Conservation (phyloP, 1,284 basidiomycete species). For the Rhodotorula mucilaginosa region DNA sequence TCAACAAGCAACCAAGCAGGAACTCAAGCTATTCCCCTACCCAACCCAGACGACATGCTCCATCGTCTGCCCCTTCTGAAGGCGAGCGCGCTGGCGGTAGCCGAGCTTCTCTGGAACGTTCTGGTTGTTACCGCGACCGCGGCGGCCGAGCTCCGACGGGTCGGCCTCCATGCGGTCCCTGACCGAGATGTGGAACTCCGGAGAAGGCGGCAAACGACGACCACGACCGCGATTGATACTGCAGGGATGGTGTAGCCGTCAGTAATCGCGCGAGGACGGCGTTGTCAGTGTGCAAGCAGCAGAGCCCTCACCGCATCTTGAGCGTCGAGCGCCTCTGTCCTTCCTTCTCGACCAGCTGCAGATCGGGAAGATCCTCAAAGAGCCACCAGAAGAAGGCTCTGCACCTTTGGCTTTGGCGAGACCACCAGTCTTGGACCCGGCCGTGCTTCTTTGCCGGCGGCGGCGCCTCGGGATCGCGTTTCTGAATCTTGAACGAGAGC, state of each 20-base stretch:
- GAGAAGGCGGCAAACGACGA: slow-evolving; percentile 7
- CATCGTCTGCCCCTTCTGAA: slow-evolving; percentile 4
- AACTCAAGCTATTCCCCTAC: background rate
- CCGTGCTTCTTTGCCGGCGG: background rate
- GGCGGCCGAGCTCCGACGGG: background rate
- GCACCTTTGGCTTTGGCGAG: background rate
- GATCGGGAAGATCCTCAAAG: slow-evolving; percentile 3
- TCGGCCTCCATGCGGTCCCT: slow-evolving; percentile 11
- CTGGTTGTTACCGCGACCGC: slow-evolving; percentile 14
- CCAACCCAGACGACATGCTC: slow-evolving; percentile 7
- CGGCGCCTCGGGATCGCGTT: background rate
- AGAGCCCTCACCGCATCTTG: slow-evolving; percentile 15
- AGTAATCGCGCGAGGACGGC: background rate
- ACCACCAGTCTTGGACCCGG: background rate
- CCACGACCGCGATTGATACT: slow-evolving; percentile 24
- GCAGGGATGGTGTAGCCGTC: background rate
- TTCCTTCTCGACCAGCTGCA: background rate
- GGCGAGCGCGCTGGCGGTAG: slow-evolving; percentile 7
- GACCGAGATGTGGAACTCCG: slow-evolving; percentile 29
- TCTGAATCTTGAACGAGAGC: slow-evolving; percentile 13
- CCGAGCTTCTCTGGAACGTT: slow-evolving; percentile 13
- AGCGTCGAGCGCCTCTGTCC: slow-evolving; percentile 4
- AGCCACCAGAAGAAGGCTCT: slow-evolving; percentile 18
- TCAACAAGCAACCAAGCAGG: too few relatives aligned
- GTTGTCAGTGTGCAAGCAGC: too few relatives aligned